phyloP scores from a whole-genome alignment of 768 basidiomycete genomes.

The Tricholoma matsutake region DNA sequence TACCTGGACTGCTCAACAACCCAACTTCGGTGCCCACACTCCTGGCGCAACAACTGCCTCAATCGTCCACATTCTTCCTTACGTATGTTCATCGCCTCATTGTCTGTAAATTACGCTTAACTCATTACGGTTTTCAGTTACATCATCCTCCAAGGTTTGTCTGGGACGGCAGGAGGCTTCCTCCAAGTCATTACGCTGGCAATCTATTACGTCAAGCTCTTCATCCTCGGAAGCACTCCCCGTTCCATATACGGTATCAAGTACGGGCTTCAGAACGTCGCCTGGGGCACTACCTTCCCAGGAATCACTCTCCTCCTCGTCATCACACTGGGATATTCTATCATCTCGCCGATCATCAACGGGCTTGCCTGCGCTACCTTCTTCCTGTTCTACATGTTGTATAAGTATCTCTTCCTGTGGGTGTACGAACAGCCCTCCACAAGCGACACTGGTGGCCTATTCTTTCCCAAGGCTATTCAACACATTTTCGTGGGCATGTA shows the following conservation, averaged over 20 bases:
- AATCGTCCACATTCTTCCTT: constrained; percentile 87
- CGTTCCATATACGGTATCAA: constrained; percentile 83
- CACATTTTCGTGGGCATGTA: constrained; percentile 95
- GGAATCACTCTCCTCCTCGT: constrained; percentile 64
- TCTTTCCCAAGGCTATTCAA: constrained; percentile 92
- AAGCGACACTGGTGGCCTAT: constrained; percentile 86
- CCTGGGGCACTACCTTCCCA: constrained; percentile 78
- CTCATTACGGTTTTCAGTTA: constrained; percentile 36
- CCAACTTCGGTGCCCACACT: constrained; percentile 67
- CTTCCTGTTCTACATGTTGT: constrained; percentile 77
- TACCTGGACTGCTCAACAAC: constrained; percentile 60
- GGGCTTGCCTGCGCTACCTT: constrained; percentile 83
- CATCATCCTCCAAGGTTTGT: constrained; percentile 75
- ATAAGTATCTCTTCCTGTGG: constrained; percentile 87
- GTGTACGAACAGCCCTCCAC: constrained; percentile 65
- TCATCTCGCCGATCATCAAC: constrained; percentile 92
- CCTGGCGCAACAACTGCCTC: constrained; percentile 76
- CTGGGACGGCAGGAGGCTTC: constrained; percentile 78
- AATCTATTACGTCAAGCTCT: constrained; percentile 88
- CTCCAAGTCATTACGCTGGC: constrained; percentile 71
- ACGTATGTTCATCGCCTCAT: constrained; percentile 45
- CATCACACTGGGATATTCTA: constrained; percentile 71
- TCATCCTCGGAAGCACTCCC: constrained; percentile 86
- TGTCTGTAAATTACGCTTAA: not conserved
- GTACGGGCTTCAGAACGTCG: constrained; percentile 62